Percentiles rank a stretch among this genome's conserved stretches.
Evolutionary conservation across 2,329 filamentous ascomycete species (phyloP).

Genomic region (Teratosphaeriaceae sp.): DNA sequence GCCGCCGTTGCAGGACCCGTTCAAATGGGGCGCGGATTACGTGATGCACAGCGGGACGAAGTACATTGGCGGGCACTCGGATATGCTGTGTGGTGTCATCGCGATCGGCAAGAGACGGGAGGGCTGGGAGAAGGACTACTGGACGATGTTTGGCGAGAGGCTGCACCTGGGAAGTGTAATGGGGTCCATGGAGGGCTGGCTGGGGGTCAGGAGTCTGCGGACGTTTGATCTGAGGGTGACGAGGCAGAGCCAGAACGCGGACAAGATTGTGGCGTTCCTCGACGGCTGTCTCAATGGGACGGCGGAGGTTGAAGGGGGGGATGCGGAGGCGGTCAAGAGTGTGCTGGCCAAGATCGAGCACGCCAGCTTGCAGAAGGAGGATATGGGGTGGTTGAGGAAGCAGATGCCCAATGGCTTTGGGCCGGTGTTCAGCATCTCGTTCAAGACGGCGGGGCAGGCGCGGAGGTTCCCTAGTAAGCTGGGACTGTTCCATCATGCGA

Average conservation of each 20-base stretch:
- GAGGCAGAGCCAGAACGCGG: slow-evolving; percentile 67
- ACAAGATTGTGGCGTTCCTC: slow-evolving; percentile 66
- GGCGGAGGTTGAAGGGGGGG: slow-evolving; percentile 31
- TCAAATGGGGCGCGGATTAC: slow-evolving; percentile 71
- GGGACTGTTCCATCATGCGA: slow-evolving; percentile 85
- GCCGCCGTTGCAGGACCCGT: slow-evolving; percentile 81
- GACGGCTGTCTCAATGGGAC: slow-evolving; percentile 41
- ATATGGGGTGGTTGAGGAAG: slow-evolving; percentile 61
- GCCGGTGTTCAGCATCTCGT: slow-evolving; percentile 73
- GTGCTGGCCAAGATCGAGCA: slow-evolving; percentile 62
- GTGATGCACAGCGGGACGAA: slow-evolving; percentile 94
- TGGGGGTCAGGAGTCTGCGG: slow-evolving; percentile 77
- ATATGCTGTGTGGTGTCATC: slow-evolving; percentile 84
- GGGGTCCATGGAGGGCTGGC: slow-evolving; percentile 86
- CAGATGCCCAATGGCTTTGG: slow-evolving; percentile 93
- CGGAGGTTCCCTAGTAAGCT: slow-evolving; percentile 69
- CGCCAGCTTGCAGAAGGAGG: slow-evolving; percentile 69
- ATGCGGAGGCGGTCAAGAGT: slow-evolving; percentile 41
- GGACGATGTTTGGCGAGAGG: slow-evolving; percentile 59
- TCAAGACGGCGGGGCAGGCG: slow-evolving; percentile 56
- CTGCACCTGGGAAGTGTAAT: slow-evolving; percentile 75
- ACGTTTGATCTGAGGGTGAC: slow-evolving; percentile 78
- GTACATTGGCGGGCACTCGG: slow-evolving; percentile 92
- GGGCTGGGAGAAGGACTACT: slow-evolving; percentile 44
- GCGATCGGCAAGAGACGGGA: slow-evolving; percentile 46